phyloP scores from a whole-genome alignment of 139 green algal genomes.

The Bryopsis sp. region DNA sequence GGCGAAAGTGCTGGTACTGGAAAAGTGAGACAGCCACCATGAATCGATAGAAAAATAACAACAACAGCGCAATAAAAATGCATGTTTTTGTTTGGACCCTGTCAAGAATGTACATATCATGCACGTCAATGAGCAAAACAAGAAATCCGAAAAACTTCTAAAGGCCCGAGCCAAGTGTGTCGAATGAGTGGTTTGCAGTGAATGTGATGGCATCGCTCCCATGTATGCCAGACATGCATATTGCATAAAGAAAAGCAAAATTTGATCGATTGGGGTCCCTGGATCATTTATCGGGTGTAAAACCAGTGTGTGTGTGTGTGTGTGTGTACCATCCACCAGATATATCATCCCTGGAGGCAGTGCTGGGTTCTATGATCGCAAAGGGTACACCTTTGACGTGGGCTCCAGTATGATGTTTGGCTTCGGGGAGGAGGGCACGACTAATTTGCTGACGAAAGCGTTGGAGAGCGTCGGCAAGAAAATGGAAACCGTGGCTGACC shows the following conservation, averaged over 20 bases:
- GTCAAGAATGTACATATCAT: too few relatives aligned
- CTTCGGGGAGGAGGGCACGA: slow-evolving; percentile 78
- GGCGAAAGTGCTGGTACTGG: slow-evolving; percentile 69
- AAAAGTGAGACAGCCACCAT: slow-evolving; percentile 46
- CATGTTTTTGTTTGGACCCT: too few relatives aligned
- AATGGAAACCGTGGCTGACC: slow-evolving; percentile 81
- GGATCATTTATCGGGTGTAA: too few relatives aligned
- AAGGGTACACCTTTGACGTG: slow-evolving; percentile 95
- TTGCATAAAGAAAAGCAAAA: too few relatives aligned
- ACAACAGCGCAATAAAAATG: background rate
- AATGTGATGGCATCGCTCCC: too few relatives aligned
- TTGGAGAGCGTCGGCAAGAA: slow-evolving; percentile 70
- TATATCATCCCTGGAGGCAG: slow-evolving; percentile 88
- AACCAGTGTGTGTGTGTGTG: background rate
- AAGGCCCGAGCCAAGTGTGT: too few relatives aligned
- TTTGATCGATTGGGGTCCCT: too few relatives aligned
- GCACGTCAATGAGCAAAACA: too few relatives aligned
- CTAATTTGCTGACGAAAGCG: slow-evolving; percentile 91
- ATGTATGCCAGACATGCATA: too few relatives aligned
- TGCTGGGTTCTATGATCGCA: slow-evolving; percentile 74
- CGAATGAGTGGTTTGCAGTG: too few relatives aligned
- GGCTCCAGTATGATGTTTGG: slow-evolving; percentile 96
- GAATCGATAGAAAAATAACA: background rate
- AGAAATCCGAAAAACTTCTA: too few relatives aligned
- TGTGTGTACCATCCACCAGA: slow-evolving; percentile 26